Evolutionary conservation across 768 basidiomycete genomes (phyloP), one percentile per base, ranked within the genome.

Genomic region (Russula foetens): DNA sequence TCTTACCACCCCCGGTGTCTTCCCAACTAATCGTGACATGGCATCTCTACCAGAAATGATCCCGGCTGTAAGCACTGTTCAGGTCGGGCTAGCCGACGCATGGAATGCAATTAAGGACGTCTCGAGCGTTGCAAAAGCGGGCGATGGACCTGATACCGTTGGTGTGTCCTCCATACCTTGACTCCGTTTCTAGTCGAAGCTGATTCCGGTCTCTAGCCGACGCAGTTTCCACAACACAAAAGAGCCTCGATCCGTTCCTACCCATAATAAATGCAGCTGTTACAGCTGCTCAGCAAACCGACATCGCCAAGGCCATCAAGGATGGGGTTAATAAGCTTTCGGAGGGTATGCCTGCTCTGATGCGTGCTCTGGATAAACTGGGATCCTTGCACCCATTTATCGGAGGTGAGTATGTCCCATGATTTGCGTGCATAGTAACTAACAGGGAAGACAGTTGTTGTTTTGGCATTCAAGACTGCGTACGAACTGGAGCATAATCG

Each of bases 381-480:
- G 64, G 63, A 7, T 50, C 61, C 15, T 52, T 72, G 12, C 71
- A 72, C 35, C 70, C 71, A 9, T 68, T 71, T 53, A 67, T 72
- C 31, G 57, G 65, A n/a, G 63, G 71, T 71, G 28, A 14, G 65
- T 48, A 33, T 11, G n/a, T 43, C 19, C 38, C 15, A 2, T 24
- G 12, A 23, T 3, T n/a, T n/a, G n/a, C n/a, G n/a, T n/a, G n/a
- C n/a, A n/a, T n/a, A n/a, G n/a, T n/a, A n/a, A n/a, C n/a, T n/a
- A n/a, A n/a, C 26, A 4, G 17, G 43, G 23, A 4, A 28, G 8
- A 8, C 21, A 74, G 81, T 79, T 50, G 79, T 76, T 33, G 78
- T 81, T 14, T 66, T 75, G 17, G 80, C 81, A 1, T 83, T 83
- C 68, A 73, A 76, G 35, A 69, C 79, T 0, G 79, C 80, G 2